Base-by-base conservation (phyloP, 169 alveolate genomes). In the Eimeria tenella region DNA sequence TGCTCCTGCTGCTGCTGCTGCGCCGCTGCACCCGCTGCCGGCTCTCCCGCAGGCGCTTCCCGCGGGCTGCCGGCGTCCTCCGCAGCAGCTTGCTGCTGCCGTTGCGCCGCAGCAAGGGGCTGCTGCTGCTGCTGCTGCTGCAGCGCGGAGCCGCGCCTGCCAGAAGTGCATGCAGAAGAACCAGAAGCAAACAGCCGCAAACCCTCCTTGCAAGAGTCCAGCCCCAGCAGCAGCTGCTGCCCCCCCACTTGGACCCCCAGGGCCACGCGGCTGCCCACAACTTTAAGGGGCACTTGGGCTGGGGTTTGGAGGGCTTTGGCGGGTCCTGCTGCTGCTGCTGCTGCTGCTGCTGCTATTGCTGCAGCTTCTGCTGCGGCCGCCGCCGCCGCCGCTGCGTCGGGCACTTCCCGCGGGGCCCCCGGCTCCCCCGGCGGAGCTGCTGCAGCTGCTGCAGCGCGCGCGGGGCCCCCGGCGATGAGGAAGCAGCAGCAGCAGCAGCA, bases 171-270 rank as follows among this genome's bases (percentile, higher is more conserved):
- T 3, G 93, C 65, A 13, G 93, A n/a, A 10, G 86, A 50, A 3
- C 55, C 73, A 0, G 93, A 70, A 5, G 60, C 71, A 23, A 87
- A 87, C 55, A 87, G 62, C 56, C 93, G 82, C 10, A 87, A 50
- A 19, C 93, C 93, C 53, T 87, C 93, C 42, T 75, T 70, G 52
- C 60, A 60, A n/a, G 86, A 42, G 42, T 87, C 93, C 53, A 87
- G 17, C 19, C 84, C 93, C 25, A 87, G 84, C 52, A 87, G 74
- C 65, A 87, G 74, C 31, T 42, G 52, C 60, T 87, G 93, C 60
- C 75, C 55, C 23, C 93, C 93, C 9, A 70, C 86, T 4, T 62
- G 60, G 19, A 87, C 70, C 0, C 2, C 4, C 49, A 73, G n/a
- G 10, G 82, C 82, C 13, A 23, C 82, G 15, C 82, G 50, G 7